A percentile compares a stretch with the other conserved stretches of the same genome.
phyloP scores from a whole-genome alignment of 129 eudicot species.

The Chrysanthemum seticuspe region DNA sequence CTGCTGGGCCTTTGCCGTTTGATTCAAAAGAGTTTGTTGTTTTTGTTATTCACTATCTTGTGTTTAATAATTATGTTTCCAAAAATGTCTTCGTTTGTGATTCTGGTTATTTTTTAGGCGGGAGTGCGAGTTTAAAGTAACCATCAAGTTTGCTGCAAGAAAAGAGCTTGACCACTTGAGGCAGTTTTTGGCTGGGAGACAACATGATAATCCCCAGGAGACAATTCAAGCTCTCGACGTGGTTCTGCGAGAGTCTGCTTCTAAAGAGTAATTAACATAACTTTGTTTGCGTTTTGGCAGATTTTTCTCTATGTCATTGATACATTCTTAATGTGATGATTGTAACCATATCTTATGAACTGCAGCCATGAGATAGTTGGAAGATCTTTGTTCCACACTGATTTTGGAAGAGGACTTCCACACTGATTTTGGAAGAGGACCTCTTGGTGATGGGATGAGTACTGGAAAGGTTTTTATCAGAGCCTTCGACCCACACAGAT shows the following conservation, averaged over 20 bases:
- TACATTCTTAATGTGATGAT: not conserved
- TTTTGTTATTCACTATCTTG: not conserved
- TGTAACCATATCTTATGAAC: not conserved
- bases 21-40: not conserved
- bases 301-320: not conserved
- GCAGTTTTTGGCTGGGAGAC: slow-evolving; percentile 44
- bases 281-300: not conserved
- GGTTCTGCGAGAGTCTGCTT: slow-evolving; percentile 56
- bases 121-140: slow-evolving; percentile 48
- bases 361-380: slow-evolving; percentile 56
- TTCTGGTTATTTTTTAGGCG: slow-evolving; percentile 29
- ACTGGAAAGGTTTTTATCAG: slow-evolving; percentile 74
- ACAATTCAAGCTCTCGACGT: slow-evolving; percentile 76
- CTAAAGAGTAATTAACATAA: slow-evolving; percentile 19
- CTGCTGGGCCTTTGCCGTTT: not conserved
- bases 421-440: slow-evolving; percentile 42
- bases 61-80: not conserved
- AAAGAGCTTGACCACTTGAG: slow-evolving; percentile 49
- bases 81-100: not conserved
- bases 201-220: slow-evolving; percentile 60
- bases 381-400: slow-evolving; percentile 51
- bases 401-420: slow-evolving; percentile 50
- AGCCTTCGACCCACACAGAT: slow-evolving; percentile 83
- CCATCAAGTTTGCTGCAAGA: slow-evolving; percentile 56
- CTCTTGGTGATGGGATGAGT: slow-evolving; percentile 62